A percentile compares a stretch with the other conserved stretches of the same genome.
Evolutionary conservation across 208 protist genomes (phyloP).

Genomic region (Kentomonas sorsogonicus): DNA sequence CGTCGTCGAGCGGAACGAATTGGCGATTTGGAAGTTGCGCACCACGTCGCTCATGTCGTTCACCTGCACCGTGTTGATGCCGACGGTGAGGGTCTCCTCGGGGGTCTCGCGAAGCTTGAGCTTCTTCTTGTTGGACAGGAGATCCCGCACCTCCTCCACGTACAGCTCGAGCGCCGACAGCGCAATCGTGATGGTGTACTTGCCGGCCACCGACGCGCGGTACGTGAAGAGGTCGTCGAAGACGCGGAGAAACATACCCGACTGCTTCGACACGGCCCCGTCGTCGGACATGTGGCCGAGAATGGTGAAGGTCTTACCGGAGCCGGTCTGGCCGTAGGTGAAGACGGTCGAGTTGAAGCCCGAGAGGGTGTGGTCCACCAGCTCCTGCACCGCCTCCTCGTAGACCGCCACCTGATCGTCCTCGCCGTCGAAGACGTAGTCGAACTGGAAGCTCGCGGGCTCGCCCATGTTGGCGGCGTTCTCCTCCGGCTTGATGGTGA

Average conservation of each 20-base stretch:
- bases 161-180: conserved; percentile 87
- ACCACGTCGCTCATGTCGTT: conserved; percentile 64
- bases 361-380: conserved; percentile 73
- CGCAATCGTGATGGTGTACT: conserved; percentile 60
- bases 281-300: conserved; percentile 54
- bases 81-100: conserved; percentile 61
- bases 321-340: conserved; percentile 87
- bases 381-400: conserved; percentile 73
- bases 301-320: conserved; percentile 91
- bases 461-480: conserved; percentile 26
- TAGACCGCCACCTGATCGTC: conserved; percentile 79
- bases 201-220: conserved; percentile 25
- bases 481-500: conserved; percentile 68
- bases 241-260: conserved; percentile 80
- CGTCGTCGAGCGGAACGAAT: conserved; percentile 65
- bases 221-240: conserved; percentile 85
- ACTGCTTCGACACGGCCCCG: conserved; percentile 28
- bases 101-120: conserved; percentile 76
- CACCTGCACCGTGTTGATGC: conserved; percentile 64
- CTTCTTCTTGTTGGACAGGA: conserved; percentile 73
- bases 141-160: conserved; percentile 83
- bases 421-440: conserved; percentile 77
- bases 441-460: conserved; percentile 60
- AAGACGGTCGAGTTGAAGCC: conserved; percentile 84
- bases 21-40: conserved; percentile 65